Base-by-base conservation (phyloP, 108 stramenopile species). In the Cyclostephanos invisitatus region DNA sequence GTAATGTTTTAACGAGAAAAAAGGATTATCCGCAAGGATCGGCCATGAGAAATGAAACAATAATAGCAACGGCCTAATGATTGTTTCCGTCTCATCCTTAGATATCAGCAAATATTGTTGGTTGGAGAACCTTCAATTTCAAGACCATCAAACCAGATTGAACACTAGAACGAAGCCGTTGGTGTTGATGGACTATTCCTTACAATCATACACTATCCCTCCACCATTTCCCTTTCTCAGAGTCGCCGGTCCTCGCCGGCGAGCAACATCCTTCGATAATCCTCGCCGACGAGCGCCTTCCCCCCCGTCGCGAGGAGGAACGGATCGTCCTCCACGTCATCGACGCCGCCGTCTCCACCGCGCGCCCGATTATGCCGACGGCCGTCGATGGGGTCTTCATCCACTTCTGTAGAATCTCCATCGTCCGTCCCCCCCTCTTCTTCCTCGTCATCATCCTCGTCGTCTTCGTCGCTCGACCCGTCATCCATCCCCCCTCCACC, bases 271-370 rank as follows among this genome's bases (percentile, higher is more conserved):
- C 82, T 79, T 58, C 84, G 93, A 67, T 94, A 94, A n/a, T 85
- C 89, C 59, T 90, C 86, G 7, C 93, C 93, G 15, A 88, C 87
- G 1, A 91, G 65, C 22, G 89, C 88, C 20, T 85, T 83, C 3
- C 90, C 93, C n/a, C 93, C 90, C 32, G 89, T 78, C 9, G 93
- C 93, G 57, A 81, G 66, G 15, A 94, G 72, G 78, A 94, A 91
- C 17, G 93, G 93, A 68, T 95, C 94, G 10, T 91, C 84, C 42
- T 78, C 83, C n/a, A 89, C 92, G 40, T 69, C 64, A 1, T 69
- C 74, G 3, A 71, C 60, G 22, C 35, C 53, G 25, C 22, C 53
- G 22, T 24, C 22, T 3, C 5, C 72, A 10, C 61, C 80, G 22
- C 28, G 59, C 5, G 10, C 55, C 5, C 17, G 47, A 62, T 42